Base-by-base conservation (phyloP, 768 basidiomycete species). In the Tylopilus plumbeoviolaceoides region DNA sequence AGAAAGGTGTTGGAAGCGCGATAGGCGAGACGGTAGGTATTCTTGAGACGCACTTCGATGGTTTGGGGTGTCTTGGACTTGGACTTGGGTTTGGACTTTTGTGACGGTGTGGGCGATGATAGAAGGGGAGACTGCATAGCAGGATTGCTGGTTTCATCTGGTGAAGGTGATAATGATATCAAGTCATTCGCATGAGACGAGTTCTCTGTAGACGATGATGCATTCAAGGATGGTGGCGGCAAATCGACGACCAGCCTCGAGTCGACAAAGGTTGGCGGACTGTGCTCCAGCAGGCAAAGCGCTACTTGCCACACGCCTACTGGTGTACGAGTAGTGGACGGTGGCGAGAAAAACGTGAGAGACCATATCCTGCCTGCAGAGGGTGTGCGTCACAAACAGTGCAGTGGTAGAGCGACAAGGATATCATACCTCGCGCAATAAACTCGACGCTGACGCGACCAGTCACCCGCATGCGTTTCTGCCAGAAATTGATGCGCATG, bases 401-500 rank as follows among this genome's bases (percentile, higher is more conserved):
- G 12, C 21, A 17, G 10, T 10, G 12, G 20, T 7, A 21, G 36
- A 20, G 8, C 12, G 12, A 51, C n/a, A 4, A 33, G 33, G 9
- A 0, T 8, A 5, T 4, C 18, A 11, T 56, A 77, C 79, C 77
- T 65, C 73, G 68, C 7, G 86, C 85, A 50, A 89, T 84, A 54
- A 89, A 89, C 54, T 89, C 86, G 17, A 86, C 61, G 7, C 57
- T 60, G 36, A 87, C 76, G 18, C 69, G 51, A 52, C 78, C 78
- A 21, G 79, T 75, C 14, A 87, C 77, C 23, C 80, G 72, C 85
- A 90, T 84, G n/a, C 87, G 75, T 59, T 81, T 83, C 64, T 85
- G 84, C 66, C 87, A 89, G 40, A 79, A 74, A 18, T 77, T 73
- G 18, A 84, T 71, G 20, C 70, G 48, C 18, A 65, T 55, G 6